These are phyloP conservation scores for Taiwanofungus camphoratus DNA, from an alignment of 1,284 basidiomycete species.

Conservation along the genomic window DNA sequence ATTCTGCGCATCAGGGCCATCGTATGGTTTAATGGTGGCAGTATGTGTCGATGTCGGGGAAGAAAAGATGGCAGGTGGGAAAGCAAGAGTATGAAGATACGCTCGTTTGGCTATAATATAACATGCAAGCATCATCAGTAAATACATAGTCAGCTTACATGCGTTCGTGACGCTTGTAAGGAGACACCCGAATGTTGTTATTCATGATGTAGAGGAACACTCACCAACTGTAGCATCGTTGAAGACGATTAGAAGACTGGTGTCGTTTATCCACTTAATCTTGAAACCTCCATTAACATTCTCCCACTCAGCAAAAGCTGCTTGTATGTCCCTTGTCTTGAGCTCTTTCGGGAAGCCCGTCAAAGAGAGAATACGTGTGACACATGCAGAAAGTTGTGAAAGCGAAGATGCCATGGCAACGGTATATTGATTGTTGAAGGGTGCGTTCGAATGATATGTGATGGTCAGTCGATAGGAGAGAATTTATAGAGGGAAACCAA, in stretches of 20 bases:
- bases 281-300: constrained; percentile 86
- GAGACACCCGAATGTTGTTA: too few species aligned
- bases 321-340: constrained; percentile 95
- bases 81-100: constrained; percentile 83
- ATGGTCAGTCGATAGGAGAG: constrained; percentile 11
- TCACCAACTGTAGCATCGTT: constrained; percentile 76
- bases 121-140: constrained; percentile 24
- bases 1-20: constrained; percentile 85
- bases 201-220: constrained; percentile 35
- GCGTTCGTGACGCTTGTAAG: too few species aligned
- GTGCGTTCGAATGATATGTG: constrained; percentile 10
- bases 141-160: too few species aligned
- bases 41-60: constrained; percentile 49
- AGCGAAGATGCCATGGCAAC: constrained; percentile 47
- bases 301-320: constrained; percentile 89
- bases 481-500: constrained; percentile 14
- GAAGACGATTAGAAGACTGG: constrained; percentile 93
- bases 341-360: constrained; percentile 91
- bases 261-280: constrained; percentile 99
- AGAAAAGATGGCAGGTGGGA: constrained; percentile 71
- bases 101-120: constrained; percentile 76
- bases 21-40: constrained; percentile 78
- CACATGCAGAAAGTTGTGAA: constrained; percentile 83
- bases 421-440: constrained; percentile 1
- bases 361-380: constrained; percentile 91